Evolutionary conservation across 208 protist genomes (phyloP), one percentile per base, ranked within the genome.

Genomic region (Vickermania spadyakhi): DNA sequence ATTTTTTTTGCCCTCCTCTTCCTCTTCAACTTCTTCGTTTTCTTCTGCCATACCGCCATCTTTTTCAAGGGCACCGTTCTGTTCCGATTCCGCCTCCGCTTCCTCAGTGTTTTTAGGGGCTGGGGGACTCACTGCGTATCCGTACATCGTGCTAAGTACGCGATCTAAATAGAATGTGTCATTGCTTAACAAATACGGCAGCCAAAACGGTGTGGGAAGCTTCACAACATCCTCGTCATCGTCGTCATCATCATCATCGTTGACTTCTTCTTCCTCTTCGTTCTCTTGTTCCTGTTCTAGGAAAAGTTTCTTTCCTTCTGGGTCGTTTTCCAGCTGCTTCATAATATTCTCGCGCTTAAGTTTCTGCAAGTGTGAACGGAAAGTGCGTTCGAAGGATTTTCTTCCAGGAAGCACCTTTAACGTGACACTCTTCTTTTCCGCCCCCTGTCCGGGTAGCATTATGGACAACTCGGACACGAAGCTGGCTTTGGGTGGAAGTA

Each of bases 101-200:
- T 51, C 54, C 3, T 26, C 56, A 28, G 4, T 50, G 36, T 18
- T 58, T 28, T 11, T 71, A 64, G 54, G 64, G 76, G 55, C 66
- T 52, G 21, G 68, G 13, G 81, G 81, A 4, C 59, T 55, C 13
- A 84, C 70, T 14, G 72, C 66, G 70, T 79, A 90, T 18, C 85
- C 85, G 53, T 82, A 93, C 81, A 93, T 93, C 29, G 61, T 52
- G n/a, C 63, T 54, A 28, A 86, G 51, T 4, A 70, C 64, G 7
- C 72, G 72, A 52, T 89, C 68, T 49, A 86, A 71, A 30, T 84
- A 75, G 22, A 64, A 63, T 2, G 29, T 62, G 62, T 94, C 86
- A 49, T 91, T 81, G 31, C 72, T 64, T 2, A 94, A 62, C 2
- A 94, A 50, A 51, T 60, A 61, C 2, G 70, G 77, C 41, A 94